Conservation (phyloP, 2,329 filamentous ascomycete genomes). For the Penicillium paneum region DNA sequence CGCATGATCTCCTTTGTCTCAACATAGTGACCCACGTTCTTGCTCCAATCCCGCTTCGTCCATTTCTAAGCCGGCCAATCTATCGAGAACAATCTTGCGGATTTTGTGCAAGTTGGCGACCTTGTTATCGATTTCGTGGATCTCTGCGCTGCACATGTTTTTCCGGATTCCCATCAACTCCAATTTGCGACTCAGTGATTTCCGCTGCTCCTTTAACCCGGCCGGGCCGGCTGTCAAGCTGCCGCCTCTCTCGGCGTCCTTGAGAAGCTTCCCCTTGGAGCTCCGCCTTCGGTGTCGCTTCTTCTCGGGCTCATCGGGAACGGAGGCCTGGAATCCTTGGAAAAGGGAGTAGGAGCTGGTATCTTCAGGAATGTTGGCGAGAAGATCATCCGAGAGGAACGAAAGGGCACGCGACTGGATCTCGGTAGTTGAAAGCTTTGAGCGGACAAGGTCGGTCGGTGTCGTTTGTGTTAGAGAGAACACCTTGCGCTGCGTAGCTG, state of each 20-base stretch:
- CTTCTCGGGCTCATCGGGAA: slow-evolving; percentile 64
- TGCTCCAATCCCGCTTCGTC: slow-evolving; percentile 89
- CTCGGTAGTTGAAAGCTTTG: slow-evolving; percentile 82
- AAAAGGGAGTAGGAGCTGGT: slow-evolving; percentile 88
- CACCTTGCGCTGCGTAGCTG: slow-evolving; percentile 79
- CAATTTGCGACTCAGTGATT: slow-evolving; percentile 74
- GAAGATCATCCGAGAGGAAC: slow-evolving; percentile 83
- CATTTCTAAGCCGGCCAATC: slow-evolving; percentile 80
- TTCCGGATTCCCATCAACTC: slow-evolving; percentile 91
- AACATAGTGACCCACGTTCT: slow-evolving; percentile 60
- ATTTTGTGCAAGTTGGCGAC: slow-evolving; percentile 90
- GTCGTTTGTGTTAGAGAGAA: slow-evolving; percentile 88
- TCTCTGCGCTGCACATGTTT: slow-evolving; percentile 96
- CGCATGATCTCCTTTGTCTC: neutral
- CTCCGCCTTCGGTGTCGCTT: slow-evolving; percentile 67
- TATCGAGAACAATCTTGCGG: slow-evolving; percentile 85
- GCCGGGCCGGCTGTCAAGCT: slow-evolving; percentile 61
- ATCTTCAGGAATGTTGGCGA: slow-evolving; percentile 82
- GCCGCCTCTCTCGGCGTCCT: slow-evolving; percentile 57
- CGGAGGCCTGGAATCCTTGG: slow-evolving; percentile 88
- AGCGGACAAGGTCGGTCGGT: slow-evolving; percentile 90
- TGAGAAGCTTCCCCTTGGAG: slow-evolving; percentile 71
- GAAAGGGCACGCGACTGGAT: slow-evolving; percentile 91
- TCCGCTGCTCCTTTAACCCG: slow-evolving; percentile 75
- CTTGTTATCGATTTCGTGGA: slow-evolving; percentile 94